Conservation (phyloP, 805 yeast species). For the Ogataea allantospora region DNA sequence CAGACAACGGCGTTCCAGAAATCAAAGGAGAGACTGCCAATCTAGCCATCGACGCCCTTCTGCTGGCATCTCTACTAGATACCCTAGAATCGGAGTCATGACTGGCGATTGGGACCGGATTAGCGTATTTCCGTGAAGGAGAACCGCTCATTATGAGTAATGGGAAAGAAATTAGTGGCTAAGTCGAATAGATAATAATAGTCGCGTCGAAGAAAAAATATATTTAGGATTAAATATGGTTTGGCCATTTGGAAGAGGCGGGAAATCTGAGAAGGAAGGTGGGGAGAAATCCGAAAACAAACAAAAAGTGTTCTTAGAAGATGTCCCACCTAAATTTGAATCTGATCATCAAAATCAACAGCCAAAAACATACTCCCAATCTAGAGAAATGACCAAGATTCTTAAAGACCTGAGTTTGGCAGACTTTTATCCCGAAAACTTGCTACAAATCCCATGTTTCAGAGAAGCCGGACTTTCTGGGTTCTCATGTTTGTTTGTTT, state of each 20-base stretch:
- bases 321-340: conserved; percentile 49
- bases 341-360: conserved; percentile 8
- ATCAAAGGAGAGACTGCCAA: conserved; percentile 30
- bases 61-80: conserved; percentile 15
- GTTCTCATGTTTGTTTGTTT: conserved; percentile 66
- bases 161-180: conserved; percentile 2
- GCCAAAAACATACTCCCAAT: conserved; percentile 16
- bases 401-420: conserved; percentile 38
- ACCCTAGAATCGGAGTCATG: conserved; percentile 4
- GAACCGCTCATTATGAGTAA: conserved; percentile 14
- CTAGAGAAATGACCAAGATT: conserved; percentile 22
- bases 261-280: conserved; percentile 3
- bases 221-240: conserved; percentile 19
- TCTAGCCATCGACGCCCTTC: conserved; percentile 36
- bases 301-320: conserved; percentile 42
- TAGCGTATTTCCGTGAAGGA: conserved; percentile 10
- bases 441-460: conserved; percentile 69
- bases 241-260: conserved; percentile 21
- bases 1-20: conserved; percentile 15
- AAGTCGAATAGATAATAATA: conserved; percentile 7
- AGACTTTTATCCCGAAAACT: conserved; percentile 52
- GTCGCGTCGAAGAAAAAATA: too few species aligned
- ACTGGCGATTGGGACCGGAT: conserved; percentile 12
- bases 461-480: conserved; percentile 79
- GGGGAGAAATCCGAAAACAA: conserved; percentile 9